Evolutionary conservation across 805 yeast genomes (phyloP), one percentile per base, ranked within the genome.

Genomic region (Candida oleophila): DNA sequence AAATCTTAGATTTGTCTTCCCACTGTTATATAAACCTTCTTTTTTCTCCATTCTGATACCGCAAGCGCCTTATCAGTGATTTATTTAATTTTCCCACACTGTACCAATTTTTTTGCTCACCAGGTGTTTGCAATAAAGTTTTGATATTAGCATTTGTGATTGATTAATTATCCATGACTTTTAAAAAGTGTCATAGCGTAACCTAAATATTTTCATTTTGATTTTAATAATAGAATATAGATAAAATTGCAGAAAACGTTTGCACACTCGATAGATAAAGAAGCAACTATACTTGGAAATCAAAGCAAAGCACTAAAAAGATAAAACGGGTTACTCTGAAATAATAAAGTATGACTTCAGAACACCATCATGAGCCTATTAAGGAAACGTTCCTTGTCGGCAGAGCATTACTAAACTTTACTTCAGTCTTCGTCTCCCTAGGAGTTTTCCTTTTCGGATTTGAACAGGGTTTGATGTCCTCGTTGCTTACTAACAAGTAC

Each of bases 381-480:
- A 70, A 70, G 52, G 74, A 70, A 44, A 53, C 65, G 18, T 51
- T 62, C 49, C 65, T 72, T 40, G 76, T 72, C 38, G 76, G 77
- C 19, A 55, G 61, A 40, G 68, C 68, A 7, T 60, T 73, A 21
- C 64, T 73, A 41, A 64, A 66, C 52, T 72, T 71, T 61, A 72
- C 76, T 9, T 71, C 76, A 16, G 65, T 69, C 12, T 72, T 72
- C 48, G 75, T 73, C 16, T 68, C 74, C 15, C 55, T 73, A 14
- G 77, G 77, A 7, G 76, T 73, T 35, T 71, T 71, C 46, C 55
- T 71, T 41, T 72, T 72, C 55, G 77, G 76, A 8, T 72, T 71
- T 49, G 77, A 72, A 52, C 77, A 73, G 48, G 77, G 77, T 5
- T 57, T 73, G 41, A 71, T 71, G 76, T 66, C 74, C 30, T 71